Evolutionary conservation across 129 eudicot genomes (phyloP), one percentile per base, ranked within the genome.

Genomic region (Sambucus nigra): DNA sequence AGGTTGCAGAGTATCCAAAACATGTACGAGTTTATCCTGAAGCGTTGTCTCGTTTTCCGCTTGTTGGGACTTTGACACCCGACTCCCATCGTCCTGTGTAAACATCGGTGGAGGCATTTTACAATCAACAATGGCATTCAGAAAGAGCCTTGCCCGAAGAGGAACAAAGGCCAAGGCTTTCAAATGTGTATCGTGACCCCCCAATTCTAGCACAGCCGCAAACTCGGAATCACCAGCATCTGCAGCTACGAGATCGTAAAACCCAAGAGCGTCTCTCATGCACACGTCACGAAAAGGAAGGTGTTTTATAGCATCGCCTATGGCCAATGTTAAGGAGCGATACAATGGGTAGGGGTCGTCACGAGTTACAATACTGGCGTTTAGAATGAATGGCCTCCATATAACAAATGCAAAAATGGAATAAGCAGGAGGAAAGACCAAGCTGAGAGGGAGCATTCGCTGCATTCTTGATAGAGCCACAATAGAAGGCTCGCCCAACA

Each of bases 251-350:
- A 74, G 64, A 63, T 92, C 83, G 47, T 82, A 86, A 40, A 92
- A 67, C 9, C 82, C 74, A 63, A 62, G 72, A 44, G 94, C 72
- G 47, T 92, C 87, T 59, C 96, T 72, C 47, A 92, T 57, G 64
- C 99, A 92, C 16, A 86, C 73, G 6, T 86, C 99, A 22, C 99
- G 99, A 39, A 92, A 92, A 19, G 99, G 99, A 22, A 78, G 56
- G 79, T 92, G 99, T 71, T 80, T 92, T 46, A 86, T 74, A 27
- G 82, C 91, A 72, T 92, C 99, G n/a, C 59, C 61, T 7, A 92
- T 61, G 33, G 91, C 76, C 13, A 60, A 29, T 7, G 63, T 68
- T 64, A 86, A 57, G 46, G 84, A 76, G 26, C 74, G 88, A 77
- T 76, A 68, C 57, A 91, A 70, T 5, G 79, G 96, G 0, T 73